phyloP scores from a whole-genome alignment of 495 filamentous ascomycete genomes.

The Xylaria bambusicola region DNA sequence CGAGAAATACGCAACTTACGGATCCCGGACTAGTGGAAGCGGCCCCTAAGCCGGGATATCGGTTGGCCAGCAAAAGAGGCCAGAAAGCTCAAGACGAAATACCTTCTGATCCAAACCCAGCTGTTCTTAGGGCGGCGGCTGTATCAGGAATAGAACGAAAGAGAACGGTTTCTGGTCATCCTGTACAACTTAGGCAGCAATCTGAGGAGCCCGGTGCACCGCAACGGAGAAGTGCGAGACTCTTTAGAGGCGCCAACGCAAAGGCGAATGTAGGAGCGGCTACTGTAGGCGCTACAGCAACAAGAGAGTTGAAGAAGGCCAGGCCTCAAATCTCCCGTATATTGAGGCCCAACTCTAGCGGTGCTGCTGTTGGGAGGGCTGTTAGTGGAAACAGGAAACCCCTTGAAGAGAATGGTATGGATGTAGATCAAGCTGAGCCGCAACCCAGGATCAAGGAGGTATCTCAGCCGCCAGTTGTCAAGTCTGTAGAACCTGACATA shows the following conservation, averaged over 20 bases:
- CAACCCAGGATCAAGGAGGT: slow-evolving; percentile 52
- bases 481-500: slow-evolving; percentile 48
- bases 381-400: slow-evolving; percentile 85
- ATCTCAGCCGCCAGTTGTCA: slow-evolving; percentile 34
- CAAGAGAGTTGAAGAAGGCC: slow-evolving; percentile 76
- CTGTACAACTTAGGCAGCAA: slow-evolving; percentile 59
- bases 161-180: slow-evolving; percentile 82
- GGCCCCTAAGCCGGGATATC: slow-evolving; percentile 64
- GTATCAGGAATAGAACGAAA: slow-evolving; percentile 63
- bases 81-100: slow-evolving; percentile 48
- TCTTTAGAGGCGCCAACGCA: slow-evolving; percentile 62
- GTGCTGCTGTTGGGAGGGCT: slow-evolving; percentile 72
- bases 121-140: slow-evolving; percentile 25
- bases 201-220: slow-evolving; percentile 68
- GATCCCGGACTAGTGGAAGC: slow-evolving; percentile 58
- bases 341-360: slow-evolving; percentile 52
- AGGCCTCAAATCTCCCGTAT: slow-evolving; percentile 62
- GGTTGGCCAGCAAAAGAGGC: slow-evolving; percentile 49
- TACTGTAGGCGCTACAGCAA: slow-evolving; percentile 57
- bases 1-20: slow-evolving; percentile 58
- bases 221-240: slow-evolving; percentile 74
- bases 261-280: slow-evolving; percentile 64
- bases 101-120: slow-evolving; percentile 33
- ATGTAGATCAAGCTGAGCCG: slow-evolving; percentile 58
- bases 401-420: slow-evolving; percentile 61